Evolutionary conservation across 176 grass and related monocot genomes (phyloP), one percentile per base, ranked within the genome.

Genomic region (Musa beccarii): DNA sequence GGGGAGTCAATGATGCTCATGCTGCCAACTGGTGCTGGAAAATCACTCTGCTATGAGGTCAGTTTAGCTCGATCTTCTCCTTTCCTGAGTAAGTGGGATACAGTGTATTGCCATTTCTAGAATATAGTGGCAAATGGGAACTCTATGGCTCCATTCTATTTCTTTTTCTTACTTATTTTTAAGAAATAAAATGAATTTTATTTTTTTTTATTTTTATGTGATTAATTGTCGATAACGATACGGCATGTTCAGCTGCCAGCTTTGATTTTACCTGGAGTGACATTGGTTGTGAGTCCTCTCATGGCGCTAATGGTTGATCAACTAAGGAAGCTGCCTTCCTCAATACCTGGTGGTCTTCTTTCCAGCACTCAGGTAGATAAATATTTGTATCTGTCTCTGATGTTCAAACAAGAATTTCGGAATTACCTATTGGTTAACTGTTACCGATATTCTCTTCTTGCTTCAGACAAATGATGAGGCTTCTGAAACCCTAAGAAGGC

Each of bases 11-110:
- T 82, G 9, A 92, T 93, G 88, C 90, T 97, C 23, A 75, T 93
- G 43, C 77, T 97, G 51, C 94, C 94, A 20, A 97, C 94, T 28
- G 94, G 94, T 54, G 90, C 88, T 26, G 94, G 94, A 68, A 97
- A 97, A 77, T 97, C 94, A n/a, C 78, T 97, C 55, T 97, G 94
- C 81, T 97, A 93, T 73, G 90, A 97, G 94, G 94, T 97, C 43
- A 8, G 11, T n/a, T 34, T 53, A 63, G 49, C 2, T 72, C 15
- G 5, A 62, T 61, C 19, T 14, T 24, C 43, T 43, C 52, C 49
- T 76, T n/a, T 52, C 5, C 9, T 52, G 23, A 2, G 34, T 34
- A 21, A 52, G 28, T 50, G 11, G 24, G 22, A 22, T 6, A 52
- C 15, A 1, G 7, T 26, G 20, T 1, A n/a, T 12, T 26, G 8